Evolutionary conservation across 176 grass and related monocot genomes (phyloP), one percentile per base, ranked within the genome.

Genomic region (Cymbopogon citratus): DNA sequence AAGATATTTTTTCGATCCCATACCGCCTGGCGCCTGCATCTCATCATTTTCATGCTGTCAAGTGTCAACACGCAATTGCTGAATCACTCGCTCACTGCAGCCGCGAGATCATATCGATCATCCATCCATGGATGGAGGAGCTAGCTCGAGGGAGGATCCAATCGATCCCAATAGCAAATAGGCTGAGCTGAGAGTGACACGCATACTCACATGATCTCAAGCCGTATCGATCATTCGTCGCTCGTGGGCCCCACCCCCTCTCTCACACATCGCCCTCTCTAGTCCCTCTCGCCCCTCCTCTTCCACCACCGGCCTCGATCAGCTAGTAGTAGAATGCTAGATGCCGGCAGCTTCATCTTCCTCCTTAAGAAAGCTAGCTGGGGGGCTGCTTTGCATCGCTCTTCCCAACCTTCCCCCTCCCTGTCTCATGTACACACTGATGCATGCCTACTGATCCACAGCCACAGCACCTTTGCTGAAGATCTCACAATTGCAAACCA

Each of bases 161-260:
- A 33, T 33, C 31, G 2, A 60, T 60, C 56, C 56, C 21, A 60
- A 59, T 24, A 24, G 3, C 56, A 8, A 60, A 59, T 24, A 24
- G 3, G 9, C 21, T 60, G n/a, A 24, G n/a, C 56, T 87, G 91
- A 97, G 78, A 88, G 76, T 45, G 89, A 97, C 91, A 86, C 84
- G 76, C 90, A 90, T 88, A 72, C 75, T 90, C 94, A 90, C 94
- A 94, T 84, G 85, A 94, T 66, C 82, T 76, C 89, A 79, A 54
- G 73, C 91, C 84, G 80, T 75, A 89, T n/a, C n/a, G n/a, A n/a
- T 87, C 66, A 84, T 87, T 81, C 41, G 31, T 70, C 36, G 54
- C 71, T 21, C 15, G 59, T 83, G 90, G 82, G 79, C 27, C 89
- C 84, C 89, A 41, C 31, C 36, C 9, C 57, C 49, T 1, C 76